phyloP scores from a whole-genome alignment of 2,329 filamentous ascomycete genomes.

The Lachnellula hyalina region DNA sequence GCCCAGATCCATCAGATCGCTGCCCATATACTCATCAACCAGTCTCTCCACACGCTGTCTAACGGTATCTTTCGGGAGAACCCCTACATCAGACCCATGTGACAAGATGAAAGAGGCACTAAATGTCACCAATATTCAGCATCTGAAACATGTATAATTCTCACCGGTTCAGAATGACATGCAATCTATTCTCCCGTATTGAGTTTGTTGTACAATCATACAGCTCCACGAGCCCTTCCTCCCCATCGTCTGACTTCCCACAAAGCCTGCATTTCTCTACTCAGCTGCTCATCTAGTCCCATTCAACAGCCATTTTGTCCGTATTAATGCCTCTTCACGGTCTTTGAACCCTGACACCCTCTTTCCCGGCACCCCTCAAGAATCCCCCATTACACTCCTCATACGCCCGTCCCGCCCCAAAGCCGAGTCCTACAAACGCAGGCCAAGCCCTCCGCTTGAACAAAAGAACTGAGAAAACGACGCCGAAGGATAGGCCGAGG shows the following conservation, averaged over 20 bases:
- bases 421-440: slow-evolving; percentile 88
- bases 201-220: slow-evolving; percentile 25
- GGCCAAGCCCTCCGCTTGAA: slow-evolving; percentile 99
- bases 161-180: neutral
- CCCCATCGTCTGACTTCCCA: neutral
- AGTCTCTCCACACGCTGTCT: too few species aligned
- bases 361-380: slow-evolving; percentile 26
- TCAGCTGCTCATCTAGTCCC: neutral
- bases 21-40: too few species aligned
- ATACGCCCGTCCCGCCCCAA: slow-evolving; percentile 93
- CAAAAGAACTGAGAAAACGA: slow-evolving; percentile 96
- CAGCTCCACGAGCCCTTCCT: slow-evolving; percentile 3
- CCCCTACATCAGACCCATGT: too few species aligned
- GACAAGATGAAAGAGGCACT: too few species aligned
- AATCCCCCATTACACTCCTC: slow-evolving; percentile 78
- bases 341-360: slow-evolving; percentile 27
- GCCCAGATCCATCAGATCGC: too few species aligned
- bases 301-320: neutral
- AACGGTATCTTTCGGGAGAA: too few species aligned
- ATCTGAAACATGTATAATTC: neutral
- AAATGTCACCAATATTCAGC: too few species aligned
- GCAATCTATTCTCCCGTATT: slow-evolving; percentile 12
- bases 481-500: slow-evolving; percentile 92
- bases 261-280: neutral
- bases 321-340: slow-evolving; percentile 8